Evolutionary conservation across 306 rosid species (phyloP).

Genomic region (Lagenaria siceraria): DNA sequence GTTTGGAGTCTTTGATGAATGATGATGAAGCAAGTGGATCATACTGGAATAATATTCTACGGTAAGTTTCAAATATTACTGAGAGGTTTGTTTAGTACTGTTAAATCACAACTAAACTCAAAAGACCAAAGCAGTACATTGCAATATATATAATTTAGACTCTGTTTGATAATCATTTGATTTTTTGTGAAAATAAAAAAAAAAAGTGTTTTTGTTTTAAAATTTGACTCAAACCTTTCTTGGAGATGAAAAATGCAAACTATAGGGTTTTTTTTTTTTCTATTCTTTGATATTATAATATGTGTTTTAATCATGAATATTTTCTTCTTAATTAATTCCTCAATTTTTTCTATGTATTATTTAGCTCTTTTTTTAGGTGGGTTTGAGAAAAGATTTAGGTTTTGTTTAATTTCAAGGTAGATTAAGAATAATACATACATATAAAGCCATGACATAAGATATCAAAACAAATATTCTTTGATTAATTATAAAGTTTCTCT

Average conservation of each 20-base stretch:
- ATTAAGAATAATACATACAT: not conserved
- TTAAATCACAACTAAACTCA: not conserved
- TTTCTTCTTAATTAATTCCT: too few relatives aligned
- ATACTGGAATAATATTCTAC: conserved; percentile 76
- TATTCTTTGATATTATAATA: too few relatives aligned
- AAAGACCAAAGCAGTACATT: too few relatives aligned
- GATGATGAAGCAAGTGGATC: conserved; percentile 40
- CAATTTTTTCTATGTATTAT: not conserved
- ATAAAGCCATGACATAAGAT: not conserved
- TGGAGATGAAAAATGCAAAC: too few relatives aligned
- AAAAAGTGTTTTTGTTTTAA: too few relatives aligned
- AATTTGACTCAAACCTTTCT: too few relatives aligned
- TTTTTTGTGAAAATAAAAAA: too few relatives aligned
- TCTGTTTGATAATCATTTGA: too few relatives aligned
- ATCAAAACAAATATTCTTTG: not conserved
- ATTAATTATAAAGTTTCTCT: not conserved
- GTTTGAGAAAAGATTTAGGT: not conserved
- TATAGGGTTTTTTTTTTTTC: too few relatives aligned
- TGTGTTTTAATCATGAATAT: too few relatives aligned
- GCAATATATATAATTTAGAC: too few relatives aligned
- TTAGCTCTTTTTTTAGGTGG: not conserved
- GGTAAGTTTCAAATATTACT: conserved; percentile 25
- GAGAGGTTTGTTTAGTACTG: too few relatives aligned
- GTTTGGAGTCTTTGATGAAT: conserved; percentile 60
- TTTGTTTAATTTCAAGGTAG: not conserved